Percentiles rank a stretch among this genome's conserved stretches.
Evolutionary conservation across 2,329 filamentous ascomycete genomes (phyloP).

Genomic region (Ophiostoma australiae): DNA sequence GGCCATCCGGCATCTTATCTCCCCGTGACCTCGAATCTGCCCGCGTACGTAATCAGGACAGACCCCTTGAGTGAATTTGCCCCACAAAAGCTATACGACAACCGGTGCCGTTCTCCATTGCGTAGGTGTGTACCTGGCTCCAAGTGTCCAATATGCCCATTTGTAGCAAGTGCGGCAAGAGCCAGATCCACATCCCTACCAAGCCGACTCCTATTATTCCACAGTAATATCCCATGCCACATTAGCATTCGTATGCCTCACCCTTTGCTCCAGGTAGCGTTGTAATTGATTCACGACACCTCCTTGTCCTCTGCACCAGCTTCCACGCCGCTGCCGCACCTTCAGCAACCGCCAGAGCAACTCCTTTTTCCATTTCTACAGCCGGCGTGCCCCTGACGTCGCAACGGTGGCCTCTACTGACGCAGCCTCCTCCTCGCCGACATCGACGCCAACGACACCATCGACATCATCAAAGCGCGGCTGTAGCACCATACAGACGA

Average conservation of each 20-base stretch:
- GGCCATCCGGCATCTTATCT: neutral
- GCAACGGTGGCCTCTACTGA: constrained; percentile 11
- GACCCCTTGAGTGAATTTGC: neutral
- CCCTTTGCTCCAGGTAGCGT: constrained; percentile 13
- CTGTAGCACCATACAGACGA: neutral
- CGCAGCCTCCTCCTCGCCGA: constrained; percentile 1
- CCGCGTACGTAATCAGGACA: neutral
- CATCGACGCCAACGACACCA: constrained; percentile 7
- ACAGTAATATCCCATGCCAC: constrained; percentile 9
- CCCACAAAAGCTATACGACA: constrained; percentile 6
- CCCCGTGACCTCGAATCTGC: neutral
- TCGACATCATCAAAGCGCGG: constrained; percentile 1
- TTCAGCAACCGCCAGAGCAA: neutral
- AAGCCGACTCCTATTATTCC: constrained; percentile 6
- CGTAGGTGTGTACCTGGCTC: neutral
- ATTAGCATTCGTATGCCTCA: constrained; percentile 2
- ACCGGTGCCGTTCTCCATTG: neutral
- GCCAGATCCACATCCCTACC: neutral
- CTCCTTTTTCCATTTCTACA: constrained; percentile 10
- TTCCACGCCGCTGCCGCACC: neutral
- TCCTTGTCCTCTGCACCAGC: neutral
- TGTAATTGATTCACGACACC: neutral
- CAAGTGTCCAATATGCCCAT: constrained; percentile 8
- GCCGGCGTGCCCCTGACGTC: constrained; percentile 9
- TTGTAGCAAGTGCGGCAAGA: neutral